A percentile compares a stretch with the other conserved stretches of the same genome.
Evolutionary conservation across 2,329 filamentous ascomycete species (phyloP).

Genomic region (Aureobasidium melanogenum): DNA sequence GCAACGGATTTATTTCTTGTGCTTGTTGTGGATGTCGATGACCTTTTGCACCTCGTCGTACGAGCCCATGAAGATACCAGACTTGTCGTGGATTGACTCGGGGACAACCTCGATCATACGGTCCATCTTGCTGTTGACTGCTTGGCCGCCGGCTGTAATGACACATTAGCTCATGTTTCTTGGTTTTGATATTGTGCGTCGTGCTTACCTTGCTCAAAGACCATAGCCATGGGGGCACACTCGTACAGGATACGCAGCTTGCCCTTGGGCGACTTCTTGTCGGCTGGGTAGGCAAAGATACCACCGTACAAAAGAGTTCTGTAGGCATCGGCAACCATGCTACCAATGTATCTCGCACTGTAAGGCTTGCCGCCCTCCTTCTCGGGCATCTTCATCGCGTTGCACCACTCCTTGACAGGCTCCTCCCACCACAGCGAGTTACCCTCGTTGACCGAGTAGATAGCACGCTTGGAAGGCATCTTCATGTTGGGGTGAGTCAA

Average conservation of each 20-base stretch:
- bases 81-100: constrained; percentile 87
- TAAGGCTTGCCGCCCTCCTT: constrained; percentile 72
- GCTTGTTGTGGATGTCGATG: constrained; percentile 66
- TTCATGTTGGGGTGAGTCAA: constrained; percentile 92
- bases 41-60: constrained; percentile 95
- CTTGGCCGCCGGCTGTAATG: constrained; percentile 71
- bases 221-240: constrained; percentile 97
- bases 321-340: constrained; percentile 98
- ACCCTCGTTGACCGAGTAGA: constrained; percentile 98
- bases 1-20: constrained; percentile 18
- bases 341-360: constrained; percentile 88
- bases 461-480: constrained; percentile 68
- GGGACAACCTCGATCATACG: constrained; percentile 85
- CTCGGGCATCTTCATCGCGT: constrained; percentile 74
- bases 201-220: constrained; percentile 91
- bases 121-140: constrained; percentile 82
- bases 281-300: constrained; percentile 93
- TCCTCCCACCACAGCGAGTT: constrained; percentile 97
- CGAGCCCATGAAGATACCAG: constrained; percentile 93
- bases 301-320: constrained; percentile 91
- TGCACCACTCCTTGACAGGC: constrained; percentile 76
- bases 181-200: constrained; percentile 19
- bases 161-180: constrained; percentile 3
- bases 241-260: constrained; percentile 97
- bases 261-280: constrained; percentile 97